These are phyloP conservation scores for Chlorella variabilis DNA, from an alignment of 163 green algal genomes.

Conservation along the genomic window DNA sequence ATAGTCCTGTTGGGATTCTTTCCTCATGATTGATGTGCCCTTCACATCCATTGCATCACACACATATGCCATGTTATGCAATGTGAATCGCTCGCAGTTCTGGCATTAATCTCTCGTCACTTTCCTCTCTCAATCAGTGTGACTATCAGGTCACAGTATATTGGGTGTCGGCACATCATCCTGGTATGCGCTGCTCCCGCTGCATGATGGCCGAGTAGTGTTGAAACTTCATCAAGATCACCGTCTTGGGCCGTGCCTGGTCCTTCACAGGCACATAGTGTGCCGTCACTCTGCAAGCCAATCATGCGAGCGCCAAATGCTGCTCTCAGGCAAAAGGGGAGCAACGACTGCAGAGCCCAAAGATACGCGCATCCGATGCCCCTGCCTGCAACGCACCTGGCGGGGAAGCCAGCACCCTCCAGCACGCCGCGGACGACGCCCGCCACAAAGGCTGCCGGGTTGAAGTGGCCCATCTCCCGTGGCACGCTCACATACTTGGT, in stretches of 20 bases:
- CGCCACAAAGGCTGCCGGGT: constrained; percentile 87
- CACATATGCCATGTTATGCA: too few species aligned
- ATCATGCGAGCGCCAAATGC: background rate
- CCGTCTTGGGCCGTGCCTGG: constrained; percentile 72
- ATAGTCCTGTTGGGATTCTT: too few species aligned
- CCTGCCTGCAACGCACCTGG: constrained; percentile 54
- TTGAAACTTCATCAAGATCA: constrained; percentile 93
- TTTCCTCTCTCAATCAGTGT: too few species aligned
- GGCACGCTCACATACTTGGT: constrained; percentile 92
- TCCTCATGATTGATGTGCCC: too few species aligned
- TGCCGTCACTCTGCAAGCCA: constrained; percentile 80
- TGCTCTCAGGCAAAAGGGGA: too few species aligned
- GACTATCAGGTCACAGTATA: too few species aligned
- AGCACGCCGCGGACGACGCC: constrained; percentile 94
- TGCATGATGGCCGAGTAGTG: constrained; percentile 49
- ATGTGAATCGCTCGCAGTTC: too few species aligned
- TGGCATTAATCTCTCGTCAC: too few species aligned
- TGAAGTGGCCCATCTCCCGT: constrained; percentile 89
- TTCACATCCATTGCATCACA: too few species aligned
- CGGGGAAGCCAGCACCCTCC: constrained; percentile 88
- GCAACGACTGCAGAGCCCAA: too few species aligned
- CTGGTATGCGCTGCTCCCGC: constrained; percentile 57
- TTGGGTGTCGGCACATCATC: too few species aligned
- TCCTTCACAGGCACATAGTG: constrained; percentile 77
- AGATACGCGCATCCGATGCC: background rate